Evolutionary conservation across 2,329 filamentous ascomycete genomes (phyloP).

Genomic region (Nemania serpens): DNA sequence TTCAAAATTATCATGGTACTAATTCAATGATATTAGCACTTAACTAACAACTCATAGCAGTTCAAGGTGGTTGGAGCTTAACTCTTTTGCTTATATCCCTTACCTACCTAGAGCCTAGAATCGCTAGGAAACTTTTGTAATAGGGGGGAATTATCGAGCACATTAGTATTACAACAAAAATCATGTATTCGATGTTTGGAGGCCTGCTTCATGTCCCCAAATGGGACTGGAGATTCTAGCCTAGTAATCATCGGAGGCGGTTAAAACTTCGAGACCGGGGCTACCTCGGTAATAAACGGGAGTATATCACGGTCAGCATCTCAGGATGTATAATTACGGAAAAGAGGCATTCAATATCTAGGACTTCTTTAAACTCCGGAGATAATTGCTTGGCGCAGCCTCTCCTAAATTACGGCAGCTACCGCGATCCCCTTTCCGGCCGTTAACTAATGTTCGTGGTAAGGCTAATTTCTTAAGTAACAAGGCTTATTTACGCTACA

Average conservation of each 20-base stretch:
- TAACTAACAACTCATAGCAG: too few relatives aligned
- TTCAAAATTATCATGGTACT: too few relatives aligned
- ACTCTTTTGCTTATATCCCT: too few relatives aligned
- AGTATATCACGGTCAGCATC: not conserved
- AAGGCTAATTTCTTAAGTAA: slow-evolving; percentile 4
- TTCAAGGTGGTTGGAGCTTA: too few relatives aligned
- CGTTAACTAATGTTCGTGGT: not conserved
- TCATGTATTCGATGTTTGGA: not conserved
- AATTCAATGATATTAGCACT: too few relatives aligned
- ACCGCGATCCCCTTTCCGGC: not conserved
- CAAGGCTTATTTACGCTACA: not conserved
- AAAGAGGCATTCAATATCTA: not conserved
- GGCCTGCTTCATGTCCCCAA: not conserved
- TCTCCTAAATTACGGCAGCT: not conserved
- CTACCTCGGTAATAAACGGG: not conserved
- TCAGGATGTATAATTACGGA: too few relatives aligned
- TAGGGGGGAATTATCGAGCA: too few relatives aligned
- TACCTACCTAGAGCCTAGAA: too few relatives aligned
- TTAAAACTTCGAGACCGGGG: not conserved
- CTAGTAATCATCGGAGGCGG: not conserved
- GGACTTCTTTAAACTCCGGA: not conserved
- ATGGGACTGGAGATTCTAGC: not conserved
- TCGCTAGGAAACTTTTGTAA: too few relatives aligned
- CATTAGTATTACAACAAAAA: too few relatives aligned
- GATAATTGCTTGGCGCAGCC: slow-evolving; percentile 1